These are phyloP conservation scores for Bathelium albidoporum DNA, from an alignment of 495 filamentous ascomycete species.

Conservation along the genomic window DNA sequence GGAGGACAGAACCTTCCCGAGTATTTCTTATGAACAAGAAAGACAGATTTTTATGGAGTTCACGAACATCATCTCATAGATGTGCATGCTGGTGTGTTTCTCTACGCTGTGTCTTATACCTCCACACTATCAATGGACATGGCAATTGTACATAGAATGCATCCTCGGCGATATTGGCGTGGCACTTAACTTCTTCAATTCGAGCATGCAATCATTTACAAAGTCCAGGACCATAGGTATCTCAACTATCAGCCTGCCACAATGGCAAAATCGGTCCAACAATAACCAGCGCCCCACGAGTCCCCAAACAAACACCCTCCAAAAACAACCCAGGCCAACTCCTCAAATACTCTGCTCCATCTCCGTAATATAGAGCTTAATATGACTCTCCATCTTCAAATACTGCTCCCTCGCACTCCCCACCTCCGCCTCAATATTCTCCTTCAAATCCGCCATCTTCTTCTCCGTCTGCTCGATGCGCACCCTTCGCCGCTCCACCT, in stretches of 20 bases:
- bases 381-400: conserved; percentile 90
- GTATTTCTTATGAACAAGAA: conserved; percentile 53
- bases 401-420: conserved; percentile 82
- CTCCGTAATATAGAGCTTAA: conserved; percentile 93
- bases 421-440: conserved; percentile 91
- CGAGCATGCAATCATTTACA: neutral
- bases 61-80: no score
- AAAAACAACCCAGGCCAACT: neutral
- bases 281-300: neutral
- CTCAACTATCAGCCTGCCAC: neutral
- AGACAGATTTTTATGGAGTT: neutral
- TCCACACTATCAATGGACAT: neutral
- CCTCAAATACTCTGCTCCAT: conserved; percentile 84
- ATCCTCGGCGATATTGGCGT: neutral
- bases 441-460: conserved; percentile 97
- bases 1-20: conserved; percentile 52
- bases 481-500: conserved; percentile 84
- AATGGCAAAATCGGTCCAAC: neutral
- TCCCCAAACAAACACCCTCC: neutral
- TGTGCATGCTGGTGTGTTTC: no score
- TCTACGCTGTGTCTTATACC: neutral
- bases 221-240: neutral
- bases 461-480: conserved; percentile 97
- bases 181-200: neutral
- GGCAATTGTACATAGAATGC: neutral